phyloP scores from a whole-genome alignment of 768 basidiomycete species.

The Kwoniella sp. region DNA sequence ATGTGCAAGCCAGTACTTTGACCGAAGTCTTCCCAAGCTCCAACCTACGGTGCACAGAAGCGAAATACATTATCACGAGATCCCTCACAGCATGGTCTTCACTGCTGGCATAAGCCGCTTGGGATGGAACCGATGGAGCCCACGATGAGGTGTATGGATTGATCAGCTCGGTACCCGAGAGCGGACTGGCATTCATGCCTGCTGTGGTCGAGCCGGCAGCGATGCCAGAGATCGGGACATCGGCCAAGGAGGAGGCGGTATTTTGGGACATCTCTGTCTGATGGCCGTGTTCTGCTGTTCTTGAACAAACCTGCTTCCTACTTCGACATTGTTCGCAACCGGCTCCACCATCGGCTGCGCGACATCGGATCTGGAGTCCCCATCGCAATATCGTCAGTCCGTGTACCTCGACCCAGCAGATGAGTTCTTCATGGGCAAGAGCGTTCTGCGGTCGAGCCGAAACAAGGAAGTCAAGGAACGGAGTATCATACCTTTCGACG shows the following conservation, averaged over 20 bases:
- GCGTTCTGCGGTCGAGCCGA: neutral
- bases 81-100: constrained; percentile 2
- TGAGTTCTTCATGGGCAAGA: neutral
- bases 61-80: constrained; percentile 21
- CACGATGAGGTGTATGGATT: neutral
- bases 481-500: constrained; percentile 3
- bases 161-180: neutral
- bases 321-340: neutral
- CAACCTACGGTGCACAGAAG: constrained; percentile 24
- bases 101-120: neutral
- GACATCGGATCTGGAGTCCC: constrained; percentile 11
- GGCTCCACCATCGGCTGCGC: neutral
- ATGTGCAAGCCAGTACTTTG: too few species aligned
- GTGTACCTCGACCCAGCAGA: too few species aligned
- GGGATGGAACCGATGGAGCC: neutral
- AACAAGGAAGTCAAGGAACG: neutral
- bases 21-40: too few species aligned
- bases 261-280: neutral
- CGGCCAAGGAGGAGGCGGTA: neutral
- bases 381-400: too few species aligned
- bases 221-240: too few species aligned
- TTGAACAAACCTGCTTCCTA: neutral
- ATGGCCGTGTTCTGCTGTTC: neutral
- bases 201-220: neutral
- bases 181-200: neutral